Evolutionary conservation across 2,329 filamentous ascomycete genomes (phyloP).

Genomic region (Aspergillus nomiae): DNA sequence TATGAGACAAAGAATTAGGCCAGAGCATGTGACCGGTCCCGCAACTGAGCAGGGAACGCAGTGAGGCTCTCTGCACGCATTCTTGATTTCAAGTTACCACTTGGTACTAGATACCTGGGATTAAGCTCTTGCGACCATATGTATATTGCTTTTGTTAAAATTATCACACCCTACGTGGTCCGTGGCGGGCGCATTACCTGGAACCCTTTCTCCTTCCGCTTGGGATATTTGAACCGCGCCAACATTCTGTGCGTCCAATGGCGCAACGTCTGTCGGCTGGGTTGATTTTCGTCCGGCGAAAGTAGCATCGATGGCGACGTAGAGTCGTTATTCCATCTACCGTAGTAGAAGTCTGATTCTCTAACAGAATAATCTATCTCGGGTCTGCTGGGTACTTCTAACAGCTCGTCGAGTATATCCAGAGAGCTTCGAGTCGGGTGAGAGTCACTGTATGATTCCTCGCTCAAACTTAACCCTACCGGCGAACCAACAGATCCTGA

Average conservation of each 20-base stretch:
- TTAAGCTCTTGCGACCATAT: no score
- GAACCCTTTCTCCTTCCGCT: conserved; percentile 5
- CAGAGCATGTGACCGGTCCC: no score
- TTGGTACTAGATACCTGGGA: no score
- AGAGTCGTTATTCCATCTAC: not conserved
- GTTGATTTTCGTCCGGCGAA: not conserved
- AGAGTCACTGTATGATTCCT: not conserved
- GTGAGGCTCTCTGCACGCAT: no score
- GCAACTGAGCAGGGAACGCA: no score
- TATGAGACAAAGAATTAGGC: no score
- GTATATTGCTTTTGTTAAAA: no score
- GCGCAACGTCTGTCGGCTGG: not conserved
- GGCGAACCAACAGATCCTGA: not conserved
- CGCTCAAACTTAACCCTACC: not conserved
- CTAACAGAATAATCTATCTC: conserved; percentile 2
- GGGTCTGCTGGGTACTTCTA: not conserved
- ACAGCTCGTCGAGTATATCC: not conserved
- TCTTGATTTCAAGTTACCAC: no score
- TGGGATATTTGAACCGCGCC: not conserved
- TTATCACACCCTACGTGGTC: not conserved
- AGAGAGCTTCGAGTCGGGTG: not conserved
- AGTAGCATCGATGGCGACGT: not conserved
- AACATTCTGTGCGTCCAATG: not conserved
- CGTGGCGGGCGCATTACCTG: conserved; percentile 3
- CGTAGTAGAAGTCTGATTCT: conserved; percentile 1